Conservation (phyloP, 148 eudicot species). For the Arbutus unedo region DNA sequence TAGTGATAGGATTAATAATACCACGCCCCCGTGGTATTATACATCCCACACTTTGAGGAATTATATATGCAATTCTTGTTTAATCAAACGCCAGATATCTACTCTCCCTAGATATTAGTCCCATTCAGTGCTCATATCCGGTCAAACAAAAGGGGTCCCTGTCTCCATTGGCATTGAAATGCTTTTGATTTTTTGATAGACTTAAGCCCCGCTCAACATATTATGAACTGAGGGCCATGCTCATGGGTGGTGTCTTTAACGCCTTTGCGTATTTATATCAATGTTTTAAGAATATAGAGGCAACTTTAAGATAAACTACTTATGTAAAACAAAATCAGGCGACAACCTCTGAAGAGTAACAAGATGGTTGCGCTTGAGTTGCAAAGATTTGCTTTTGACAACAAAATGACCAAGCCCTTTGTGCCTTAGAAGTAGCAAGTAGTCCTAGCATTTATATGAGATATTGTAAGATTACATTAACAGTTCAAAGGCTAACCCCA, state of each 20-base stretch:
- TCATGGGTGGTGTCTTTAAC: neutral
- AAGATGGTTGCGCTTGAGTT: neutral
- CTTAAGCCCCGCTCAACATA: neutral
- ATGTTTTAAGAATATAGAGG: neutral
- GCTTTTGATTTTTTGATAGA: neutral
- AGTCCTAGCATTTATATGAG: neutral
- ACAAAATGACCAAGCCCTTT: neutral
- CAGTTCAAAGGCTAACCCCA: neutral
- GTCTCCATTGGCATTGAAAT: neutral
- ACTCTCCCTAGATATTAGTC: no score
- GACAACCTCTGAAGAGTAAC: neutral
- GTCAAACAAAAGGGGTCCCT: no score
- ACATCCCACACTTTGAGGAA: no score
- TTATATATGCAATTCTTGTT: no score
- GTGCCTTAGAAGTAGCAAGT: neutral
- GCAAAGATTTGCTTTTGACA: neutral
- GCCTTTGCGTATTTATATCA: neutral
- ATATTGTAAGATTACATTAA: neutral
- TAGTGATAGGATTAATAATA: no score
- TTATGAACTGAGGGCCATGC: constrained; percentile 1
- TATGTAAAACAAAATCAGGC: neutral
- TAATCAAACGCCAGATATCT: no score
- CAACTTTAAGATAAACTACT: neutral
- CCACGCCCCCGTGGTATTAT: no score
- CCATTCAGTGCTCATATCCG: no score